These are phyloP conservation scores for Leavenworthia alabamica DNA, from an alignment of 345 rosid species.

Conservation along the genomic window DNA sequence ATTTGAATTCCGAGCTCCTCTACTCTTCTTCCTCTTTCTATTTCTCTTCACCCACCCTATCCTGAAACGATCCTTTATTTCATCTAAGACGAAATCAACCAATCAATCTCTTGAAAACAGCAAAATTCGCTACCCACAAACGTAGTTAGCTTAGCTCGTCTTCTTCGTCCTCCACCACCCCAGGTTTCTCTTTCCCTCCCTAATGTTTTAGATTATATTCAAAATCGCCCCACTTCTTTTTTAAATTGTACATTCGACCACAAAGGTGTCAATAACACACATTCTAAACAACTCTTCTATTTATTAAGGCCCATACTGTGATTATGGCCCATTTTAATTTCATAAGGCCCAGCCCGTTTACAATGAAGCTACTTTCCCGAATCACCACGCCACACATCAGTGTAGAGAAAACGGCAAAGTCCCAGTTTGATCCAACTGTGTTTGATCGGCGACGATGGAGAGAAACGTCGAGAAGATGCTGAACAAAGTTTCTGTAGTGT, in stretches of 20 bases:
- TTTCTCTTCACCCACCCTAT: no score
- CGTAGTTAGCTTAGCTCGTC: no score
- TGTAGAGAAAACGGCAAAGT: background rate
- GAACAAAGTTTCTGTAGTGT: constrained; percentile 43
- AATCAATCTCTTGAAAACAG: no score
- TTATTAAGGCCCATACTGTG: background rate
- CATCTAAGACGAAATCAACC: no score
- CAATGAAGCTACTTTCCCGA: background rate
- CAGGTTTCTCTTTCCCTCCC: background rate
- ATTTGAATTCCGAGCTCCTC: constrained; percentile 27
- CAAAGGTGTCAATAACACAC: no score
- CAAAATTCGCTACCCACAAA: no score
- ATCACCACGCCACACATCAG: no score
- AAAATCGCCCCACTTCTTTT: constrained; percentile 5
- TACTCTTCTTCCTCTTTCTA: background rate
- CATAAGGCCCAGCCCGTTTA: constrained; percentile 7
- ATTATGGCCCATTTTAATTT: background rate
- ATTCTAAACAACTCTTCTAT: background rate
- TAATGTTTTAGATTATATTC: background rate
- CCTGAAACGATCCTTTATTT: no score
- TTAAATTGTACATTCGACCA: background rate
- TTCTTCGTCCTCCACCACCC: no score
- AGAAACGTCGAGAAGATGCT: constrained; percentile 47
- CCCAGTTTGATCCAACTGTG: background rate
- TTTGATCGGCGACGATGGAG: constrained; percentile 59